phyloP scores from a whole-genome alignment of 164 flowering plant genomes.

The Pachysandra terminalis region DNA sequence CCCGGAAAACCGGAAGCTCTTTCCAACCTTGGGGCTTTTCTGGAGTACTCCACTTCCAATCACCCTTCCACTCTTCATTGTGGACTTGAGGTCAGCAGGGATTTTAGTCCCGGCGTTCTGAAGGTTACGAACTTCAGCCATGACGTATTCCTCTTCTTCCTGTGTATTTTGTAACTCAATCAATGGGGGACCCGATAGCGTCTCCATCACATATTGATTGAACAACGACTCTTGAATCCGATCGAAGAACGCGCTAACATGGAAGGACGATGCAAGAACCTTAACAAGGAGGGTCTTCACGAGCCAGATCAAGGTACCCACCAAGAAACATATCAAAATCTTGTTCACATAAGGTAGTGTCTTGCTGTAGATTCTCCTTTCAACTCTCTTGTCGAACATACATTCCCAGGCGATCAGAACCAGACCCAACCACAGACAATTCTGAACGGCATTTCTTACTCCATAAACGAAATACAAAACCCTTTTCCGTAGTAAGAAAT shows the following conservation, averaged over 20 bases:
- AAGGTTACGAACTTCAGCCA: slow-evolving; percentile 35
- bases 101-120: slow-evolving; percentile 54
- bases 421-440: slow-evolving; percentile 14
- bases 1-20: slow-evolving; percentile 33
- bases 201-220: slow-evolving; percentile 60
- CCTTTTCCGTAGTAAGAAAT: slow-evolving; percentile 37
- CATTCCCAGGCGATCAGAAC: slow-evolving; percentile 55
- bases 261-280: slow-evolving; percentile 65
- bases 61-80: slow-evolving; percentile 27
- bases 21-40: slow-evolving; percentile 10
- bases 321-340: slow-evolving; percentile 39
- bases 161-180: slow-evolving; percentile 27
- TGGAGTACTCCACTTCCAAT: slow-evolving; percentile 28
- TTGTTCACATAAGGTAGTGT: slow-evolving; percentile 38
- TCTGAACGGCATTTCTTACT: slow-evolving; percentile 2
- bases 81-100: slow-evolving; percentile 41
- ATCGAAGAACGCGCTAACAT: slow-evolving; percentile 64
- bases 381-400: slow-evolving; percentile 46
- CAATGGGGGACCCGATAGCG: slow-evolving; percentile 57
- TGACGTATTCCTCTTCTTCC: slow-evolving; percentile 44
- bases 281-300: slow-evolving; percentile 58
- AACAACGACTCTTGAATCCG: slow-evolving; percentile 61
- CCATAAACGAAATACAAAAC: slow-evolving; percentile 66
- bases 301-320: slow-evolving; percentile 50
- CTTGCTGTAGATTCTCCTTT: slow-evolving; percentile 20